phyloP scores from a whole-genome alignment of 2,329 filamentous ascomycete species.

The Ceratocystiopsis minuta region DNA sequence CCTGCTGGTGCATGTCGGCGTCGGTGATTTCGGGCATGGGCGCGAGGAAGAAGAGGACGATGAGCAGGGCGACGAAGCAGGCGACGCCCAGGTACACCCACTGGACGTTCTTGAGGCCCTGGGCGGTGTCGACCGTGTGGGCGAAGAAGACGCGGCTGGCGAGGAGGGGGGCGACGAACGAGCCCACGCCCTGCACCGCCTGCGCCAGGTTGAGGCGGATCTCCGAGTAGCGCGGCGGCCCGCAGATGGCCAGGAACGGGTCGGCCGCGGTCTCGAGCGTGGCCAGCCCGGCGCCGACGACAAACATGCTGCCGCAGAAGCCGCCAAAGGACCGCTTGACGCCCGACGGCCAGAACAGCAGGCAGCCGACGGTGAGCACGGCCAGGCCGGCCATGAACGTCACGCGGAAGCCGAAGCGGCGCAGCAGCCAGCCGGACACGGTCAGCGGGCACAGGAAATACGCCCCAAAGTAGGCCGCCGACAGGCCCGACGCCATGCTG shows the following conservation, averaged over 20 bases:
- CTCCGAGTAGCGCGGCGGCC: conserved; percentile 39
- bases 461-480: conserved; percentile 33
- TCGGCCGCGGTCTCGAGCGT: conserved; percentile 42
- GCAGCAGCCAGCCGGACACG: conserved; percentile 34
- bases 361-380: conserved; percentile 36
- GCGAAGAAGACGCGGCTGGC: conserved; percentile 45
- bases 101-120: conserved; percentile 40
- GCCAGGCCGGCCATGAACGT: conserved; percentile 47
- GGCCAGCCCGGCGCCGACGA: conserved; percentile 20
- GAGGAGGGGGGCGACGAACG: conserved; percentile 40
- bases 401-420: conserved; percentile 45
- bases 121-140: conserved; percentile 26
- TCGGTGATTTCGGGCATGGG: conserved; percentile 35
- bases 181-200: conserved; percentile 39
- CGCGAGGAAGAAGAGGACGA: conserved; percentile 39
- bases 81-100: conserved; percentile 48
- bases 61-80: conserved; percentile 37
- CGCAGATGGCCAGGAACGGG: conserved; percentile 33
- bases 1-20: conserved; percentile 40
- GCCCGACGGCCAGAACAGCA: conserved; percentile 40
- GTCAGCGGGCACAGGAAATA: conserved; percentile 21
- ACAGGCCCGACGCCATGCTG: conserved; percentile 27
- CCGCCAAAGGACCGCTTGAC: conserved; percentile 37
- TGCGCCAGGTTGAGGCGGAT: conserved; percentile 41
- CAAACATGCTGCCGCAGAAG: conserved; percentile 40